Evolutionary conservation across 139 green algal species (phyloP).

Genomic region (Chlamydomonas eustigma): DNA sequence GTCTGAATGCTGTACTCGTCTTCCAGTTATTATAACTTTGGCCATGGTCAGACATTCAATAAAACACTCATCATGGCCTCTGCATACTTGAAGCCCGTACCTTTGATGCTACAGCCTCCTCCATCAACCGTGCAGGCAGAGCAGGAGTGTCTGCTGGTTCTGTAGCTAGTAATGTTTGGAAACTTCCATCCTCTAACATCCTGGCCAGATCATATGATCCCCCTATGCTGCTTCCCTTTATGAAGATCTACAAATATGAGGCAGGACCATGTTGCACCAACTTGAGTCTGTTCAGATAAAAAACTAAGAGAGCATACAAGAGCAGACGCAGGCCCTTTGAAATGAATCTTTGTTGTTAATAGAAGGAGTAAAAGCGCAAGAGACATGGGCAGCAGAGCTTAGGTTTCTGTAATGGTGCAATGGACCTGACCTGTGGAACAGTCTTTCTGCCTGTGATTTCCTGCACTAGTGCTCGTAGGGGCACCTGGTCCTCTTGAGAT

Average conservation of each 20-base stretch:
- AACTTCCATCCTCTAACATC: conserved; percentile 32
- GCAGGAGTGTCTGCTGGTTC: not conserved
- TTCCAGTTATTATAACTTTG: too few relatives aligned
- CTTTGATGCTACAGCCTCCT: not conserved
- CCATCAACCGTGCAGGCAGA: conserved; percentile 1
- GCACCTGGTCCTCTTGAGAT: conserved; percentile 12
- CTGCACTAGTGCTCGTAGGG: conserved; percentile 49
- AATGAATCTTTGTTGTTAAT: not conserved
- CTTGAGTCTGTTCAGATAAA: too few relatives aligned
- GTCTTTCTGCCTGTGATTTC: conserved; percentile 57
- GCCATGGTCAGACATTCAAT: too few relatives aligned
- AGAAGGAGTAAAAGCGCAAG: not conserved
- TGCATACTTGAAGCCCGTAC: too few relatives aligned
- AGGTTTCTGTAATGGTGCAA: not conserved
- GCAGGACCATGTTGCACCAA: too few relatives aligned
- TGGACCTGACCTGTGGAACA: conserved; percentile 76
- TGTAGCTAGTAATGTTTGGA: conserved; percentile 30
- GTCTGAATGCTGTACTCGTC: too few relatives aligned
- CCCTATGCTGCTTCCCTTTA: conserved; percentile 63
- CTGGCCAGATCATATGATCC: conserved; percentile 62
- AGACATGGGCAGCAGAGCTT: not conserved
- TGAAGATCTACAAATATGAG: conserved; percentile 61
- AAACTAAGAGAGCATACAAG: too few relatives aligned
- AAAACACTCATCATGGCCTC: too few relatives aligned
- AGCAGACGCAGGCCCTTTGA: too few relatives aligned